Percentiles rank a stretch among this genome's conserved stretches.
Conservation (phyloP, 345 rosid species). For the Eucalyptus dawsonii region DNA sequence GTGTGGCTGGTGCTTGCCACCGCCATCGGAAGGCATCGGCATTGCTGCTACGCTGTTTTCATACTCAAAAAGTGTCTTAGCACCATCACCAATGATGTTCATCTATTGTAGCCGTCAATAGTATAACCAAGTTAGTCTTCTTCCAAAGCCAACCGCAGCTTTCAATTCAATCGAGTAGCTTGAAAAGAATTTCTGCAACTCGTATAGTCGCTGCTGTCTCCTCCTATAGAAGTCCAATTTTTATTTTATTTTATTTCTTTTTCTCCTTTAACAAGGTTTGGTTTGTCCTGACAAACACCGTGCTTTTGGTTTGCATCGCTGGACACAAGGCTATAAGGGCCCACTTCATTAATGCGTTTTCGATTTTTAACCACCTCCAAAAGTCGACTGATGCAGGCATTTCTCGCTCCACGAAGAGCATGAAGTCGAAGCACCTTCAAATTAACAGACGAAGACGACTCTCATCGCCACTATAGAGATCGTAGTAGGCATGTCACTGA, state of each 20-base stretch:
- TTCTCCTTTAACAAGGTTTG: background rate
- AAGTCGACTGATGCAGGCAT: background rate
- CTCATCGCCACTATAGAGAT: background rate
- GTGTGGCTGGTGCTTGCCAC: background rate
- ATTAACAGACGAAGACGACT: background rate
- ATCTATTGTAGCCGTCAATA: background rate
- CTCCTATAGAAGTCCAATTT: background rate
- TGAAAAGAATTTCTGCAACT: background rate
- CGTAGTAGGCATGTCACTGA: background rate
- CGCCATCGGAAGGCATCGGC: background rate
- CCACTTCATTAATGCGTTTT: background rate
- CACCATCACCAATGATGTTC: background rate
- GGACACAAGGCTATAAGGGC: background rate
- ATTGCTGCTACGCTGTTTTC: background rate
- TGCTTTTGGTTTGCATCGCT: background rate
- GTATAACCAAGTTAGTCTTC: background rate
- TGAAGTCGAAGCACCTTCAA: background rate
- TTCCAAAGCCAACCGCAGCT: background rate
- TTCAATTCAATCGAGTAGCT: background rate
- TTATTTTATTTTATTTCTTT: too few species aligned
- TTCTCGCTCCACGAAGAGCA: background rate
- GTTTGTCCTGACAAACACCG: background rate
- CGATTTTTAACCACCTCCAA: background rate
- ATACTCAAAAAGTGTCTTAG: background rate
- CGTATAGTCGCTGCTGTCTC: background rate